Base-by-base conservation (phyloP, 805 yeast genomes). In the Saccharomyces jurei region DNA sequence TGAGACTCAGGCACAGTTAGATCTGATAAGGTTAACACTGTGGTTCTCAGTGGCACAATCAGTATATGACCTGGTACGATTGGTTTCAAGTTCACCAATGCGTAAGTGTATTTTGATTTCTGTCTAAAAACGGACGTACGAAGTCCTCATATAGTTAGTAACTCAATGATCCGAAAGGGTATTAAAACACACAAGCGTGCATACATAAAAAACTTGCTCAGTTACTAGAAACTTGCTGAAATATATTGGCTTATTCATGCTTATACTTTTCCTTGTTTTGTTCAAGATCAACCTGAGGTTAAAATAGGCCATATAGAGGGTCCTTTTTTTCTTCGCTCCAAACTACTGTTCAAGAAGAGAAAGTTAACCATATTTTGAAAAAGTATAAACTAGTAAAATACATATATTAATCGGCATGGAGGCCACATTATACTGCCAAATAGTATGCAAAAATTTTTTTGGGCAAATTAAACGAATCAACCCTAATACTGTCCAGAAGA, bases 61-160 rank as follows among this genome's bases (percentile, higher is more conserved):
- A 94, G 75, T 0, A 90, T 92, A 73, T 94, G 99, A 0, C 99
- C 99, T 0, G 96, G 94, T 0, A 89, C 87, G 51, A 95, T 74
- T 0, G 99, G 99, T 68, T 89, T 89, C 51, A 95, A 69, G 68
- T 94, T 94, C 28, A 95, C 99, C 49, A 94, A 71, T 0, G 96
- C 97, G 73, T 76, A 95, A 1, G 94, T 79, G 67, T 79, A 75
- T 55, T 79, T 77, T 1, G 95, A 77, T 58, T 74, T 74, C 76
- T 78, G n/a, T 9, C 10, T 4, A 8, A 4, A 36, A 21, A 22
- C 17, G 9, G 17, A 21, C 11, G 22, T 36, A 36, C 11, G 10
- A 21, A 17, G 22, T 36, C 22, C 4, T 11, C 17, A 6, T 8
- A 17, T n/a, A 17, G 44, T 36, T 36, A 36, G 44, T 36, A 36